phyloP scores from a whole-genome alignment of 1,284 basidiomycete genomes.

The Cryptococcus sp. region DNA sequence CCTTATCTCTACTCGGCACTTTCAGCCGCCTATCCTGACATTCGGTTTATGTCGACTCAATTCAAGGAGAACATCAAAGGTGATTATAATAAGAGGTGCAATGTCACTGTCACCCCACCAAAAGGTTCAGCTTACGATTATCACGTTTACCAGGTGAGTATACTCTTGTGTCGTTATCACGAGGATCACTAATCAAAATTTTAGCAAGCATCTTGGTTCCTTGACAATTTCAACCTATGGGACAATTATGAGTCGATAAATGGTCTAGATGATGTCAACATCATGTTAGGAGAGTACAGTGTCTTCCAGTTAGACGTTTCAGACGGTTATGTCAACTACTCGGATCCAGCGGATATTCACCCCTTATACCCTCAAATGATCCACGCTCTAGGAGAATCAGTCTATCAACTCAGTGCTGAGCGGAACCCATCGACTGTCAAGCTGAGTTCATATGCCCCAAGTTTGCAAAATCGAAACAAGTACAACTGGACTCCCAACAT shows the following conservation, averaged over 20 bases:
- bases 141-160: neutral
- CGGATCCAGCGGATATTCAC: slow-evolving; percentile 3
- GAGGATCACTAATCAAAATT: no score
- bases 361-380: slow-evolving; percentile 2
- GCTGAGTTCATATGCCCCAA: neutral
- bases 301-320: slow-evolving; percentile 6
- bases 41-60: slow-evolving; percentile 1
- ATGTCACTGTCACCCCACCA: neutral
- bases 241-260: slow-evolving; percentile 2
- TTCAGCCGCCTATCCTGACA: slow-evolving; percentile 6
- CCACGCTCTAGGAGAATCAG: slow-evolving; percentile 1
- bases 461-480: slow-evolving; percentile 3
- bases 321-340: slow-evolving; percentile 4
- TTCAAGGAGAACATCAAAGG: slow-evolving; percentile 2
- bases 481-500: slow-evolving; percentile 7
- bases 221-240: slow-evolving; percentile 2
- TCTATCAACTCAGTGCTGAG: no score
- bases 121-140: neutral
- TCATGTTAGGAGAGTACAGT: slow-evolving; percentile 3
- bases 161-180: no score
- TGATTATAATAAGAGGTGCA: neutral
- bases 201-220: neutral
- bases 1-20: slow-evolving; percentile 4
- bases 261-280: neutral
- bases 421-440: no score